These are phyloP conservation scores for Linnemannia zychae DNA, from an alignment of 192 early-diverging fungal species.

Conservation along the genomic window DNA sequence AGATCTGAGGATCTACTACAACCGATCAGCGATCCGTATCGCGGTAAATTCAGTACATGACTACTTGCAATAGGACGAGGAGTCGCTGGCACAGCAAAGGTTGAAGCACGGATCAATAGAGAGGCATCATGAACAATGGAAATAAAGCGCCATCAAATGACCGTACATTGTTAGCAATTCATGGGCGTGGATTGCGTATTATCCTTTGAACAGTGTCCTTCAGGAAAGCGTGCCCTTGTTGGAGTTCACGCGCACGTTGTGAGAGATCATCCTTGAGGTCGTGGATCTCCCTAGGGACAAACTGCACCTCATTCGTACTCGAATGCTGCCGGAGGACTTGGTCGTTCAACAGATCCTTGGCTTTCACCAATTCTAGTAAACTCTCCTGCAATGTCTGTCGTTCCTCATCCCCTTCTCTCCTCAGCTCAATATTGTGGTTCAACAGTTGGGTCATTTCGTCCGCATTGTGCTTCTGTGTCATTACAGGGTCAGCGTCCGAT, in stretches of 20 bases:
- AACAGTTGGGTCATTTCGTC: background rate
- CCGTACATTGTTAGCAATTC: background rate
- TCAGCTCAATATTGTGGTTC: background rate
- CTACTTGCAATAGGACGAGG: no score
- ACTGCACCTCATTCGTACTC: constrained; percentile 26
- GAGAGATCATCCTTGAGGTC: constrained; percentile 11
- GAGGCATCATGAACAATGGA: background rate
- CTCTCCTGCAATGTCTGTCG: constrained; percentile 2
- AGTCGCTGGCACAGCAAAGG: background rate
- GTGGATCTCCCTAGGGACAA: constrained; percentile 21
- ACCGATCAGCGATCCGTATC: no score
- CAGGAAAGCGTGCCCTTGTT: constrained; percentile 13
- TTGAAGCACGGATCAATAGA: background rate
- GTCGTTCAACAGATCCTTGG: background rate
- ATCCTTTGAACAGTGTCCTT: constrained; percentile 16
- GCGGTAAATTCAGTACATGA: no score
- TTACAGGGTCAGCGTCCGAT: background rate
- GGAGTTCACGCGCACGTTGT: background rate
- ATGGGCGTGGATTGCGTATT: background rate
- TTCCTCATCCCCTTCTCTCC: background rate
- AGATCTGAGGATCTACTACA: background rate
- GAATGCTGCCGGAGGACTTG: constrained; percentile 27
- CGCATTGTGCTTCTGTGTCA: background rate
- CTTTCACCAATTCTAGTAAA: constrained; percentile 6
- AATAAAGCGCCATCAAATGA: background rate